Percentiles rank a stretch among this genome's conserved stretches.
phyloP scores from a whole-genome alignment of 2,329 filamentous ascomycete species.

The Xylariaceae sp. region DNA sequence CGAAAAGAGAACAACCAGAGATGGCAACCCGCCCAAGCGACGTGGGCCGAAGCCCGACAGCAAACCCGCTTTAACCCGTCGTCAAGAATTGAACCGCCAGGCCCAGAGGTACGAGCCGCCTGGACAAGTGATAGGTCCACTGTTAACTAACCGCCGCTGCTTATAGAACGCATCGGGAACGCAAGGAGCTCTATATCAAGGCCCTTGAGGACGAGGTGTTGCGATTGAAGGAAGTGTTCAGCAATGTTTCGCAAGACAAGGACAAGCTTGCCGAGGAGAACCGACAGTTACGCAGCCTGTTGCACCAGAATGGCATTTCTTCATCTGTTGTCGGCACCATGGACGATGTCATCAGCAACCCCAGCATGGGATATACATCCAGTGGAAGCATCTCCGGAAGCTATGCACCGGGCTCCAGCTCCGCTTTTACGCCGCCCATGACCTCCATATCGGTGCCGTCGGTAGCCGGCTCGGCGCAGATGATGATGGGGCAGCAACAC shows the following conservation, averaged over 20 bases:
- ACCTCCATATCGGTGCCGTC: slow-evolving; percentile 41
- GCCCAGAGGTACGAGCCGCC: slow-evolving; percentile 70
- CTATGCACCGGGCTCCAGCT: slow-evolving; percentile 48
- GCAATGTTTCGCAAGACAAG: slow-evolving; percentile 69
- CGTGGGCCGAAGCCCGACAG: slow-evolving; percentile 94
- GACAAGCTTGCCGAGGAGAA: slow-evolving; percentile 77
- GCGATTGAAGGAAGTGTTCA: slow-evolving; percentile 80
- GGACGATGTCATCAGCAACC: slow-evolving; percentile 45
- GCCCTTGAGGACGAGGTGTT: slow-evolving; percentile 87
- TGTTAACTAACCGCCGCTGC: slow-evolving; percentile 10
- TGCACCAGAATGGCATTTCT: slow-evolving; percentile 51
- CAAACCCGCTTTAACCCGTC: slow-evolving; percentile 85
- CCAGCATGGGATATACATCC: slow-evolving; percentile 45
- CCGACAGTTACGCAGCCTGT: slow-evolving; percentile 59
- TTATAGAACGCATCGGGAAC: slow-evolving; percentile 84
- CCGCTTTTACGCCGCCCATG: slow-evolving; percentile 46
- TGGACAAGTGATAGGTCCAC: background rate
- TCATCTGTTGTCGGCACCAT: slow-evolving; percentile 27
- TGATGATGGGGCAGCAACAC: slow-evolving; percentile 28
- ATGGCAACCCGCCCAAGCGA: slow-evolving; percentile 82
- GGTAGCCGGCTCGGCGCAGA: slow-evolving; percentile 35
- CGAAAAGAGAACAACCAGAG: slow-evolving; percentile 76
- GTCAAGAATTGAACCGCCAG: slow-evolving; percentile 92
- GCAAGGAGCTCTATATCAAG: slow-evolving; percentile 95
- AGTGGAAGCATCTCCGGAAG: slow-evolving; percentile 60